Evolutionary conservation across 164 flowering plant species (phyloP), one percentile per base, ranked within the genome.

Genomic region (Umbilicus rupestris): DNA sequence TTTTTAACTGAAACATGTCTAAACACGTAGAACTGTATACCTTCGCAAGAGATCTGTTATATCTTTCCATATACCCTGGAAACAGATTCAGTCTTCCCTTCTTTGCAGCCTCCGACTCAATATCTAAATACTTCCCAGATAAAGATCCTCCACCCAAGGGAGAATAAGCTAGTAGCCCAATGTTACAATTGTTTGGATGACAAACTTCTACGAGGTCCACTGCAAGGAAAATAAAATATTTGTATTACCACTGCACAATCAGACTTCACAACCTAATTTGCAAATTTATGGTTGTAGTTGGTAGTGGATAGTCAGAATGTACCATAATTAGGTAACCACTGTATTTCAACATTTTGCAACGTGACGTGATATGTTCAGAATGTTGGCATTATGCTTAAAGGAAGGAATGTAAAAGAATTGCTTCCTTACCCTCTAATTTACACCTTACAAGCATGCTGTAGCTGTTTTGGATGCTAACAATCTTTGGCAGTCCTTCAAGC

Each of bases 31-130:
- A 39, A 67, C 10, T 19, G 15, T 72, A 65, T 79, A 93, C 98
- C 92, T 73, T 85, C 66, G 96, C 79, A 44, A 78, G n/a, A n/a
- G 98, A 93, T 65, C 58, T 81, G 62, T 81, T 85, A 78, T 90
- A 90, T 85, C 98, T 81, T 72, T 87, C 91, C 98, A 93, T 93
- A 83, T 86, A 93, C 42, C 95, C 91, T 37, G 96, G 98, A 69
- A 90, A 93, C 55, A 90, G 83, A 78, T 87, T 88, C 0, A 93
- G 42, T 77, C 97, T 81, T 71, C 94, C 92, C 72, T 77, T 88
- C 70, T 67, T 86, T 45, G 96, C 89, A 75, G 90, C 89, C 75
- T 88, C 89, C 5, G 97, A 86, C 66, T 79, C 66, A 9, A 66
- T 57, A 77, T 87, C 95, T 41, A 93, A 69, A 69, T 93, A 93